Evolutionary conservation across 1,284 basidiomycete genomes (phyloP).

Genomic region (Rhodotorula sp.): DNA sequence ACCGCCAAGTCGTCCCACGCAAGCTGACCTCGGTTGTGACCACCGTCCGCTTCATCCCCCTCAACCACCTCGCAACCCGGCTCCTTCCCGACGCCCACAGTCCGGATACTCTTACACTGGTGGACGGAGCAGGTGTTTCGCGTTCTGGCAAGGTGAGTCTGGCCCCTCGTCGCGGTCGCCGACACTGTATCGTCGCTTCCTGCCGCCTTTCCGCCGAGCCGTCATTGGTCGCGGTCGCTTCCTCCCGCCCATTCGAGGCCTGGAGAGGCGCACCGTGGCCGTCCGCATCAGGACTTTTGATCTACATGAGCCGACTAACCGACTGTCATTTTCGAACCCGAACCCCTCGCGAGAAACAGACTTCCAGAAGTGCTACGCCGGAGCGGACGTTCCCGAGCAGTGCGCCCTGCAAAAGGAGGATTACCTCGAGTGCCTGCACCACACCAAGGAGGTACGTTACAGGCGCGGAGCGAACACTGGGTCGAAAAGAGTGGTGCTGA

Average conservation of each 20-base stretch:
- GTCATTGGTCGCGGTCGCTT: neutral
- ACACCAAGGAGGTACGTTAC: constrained; percentile 74
- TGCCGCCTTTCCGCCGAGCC: too few species aligned
- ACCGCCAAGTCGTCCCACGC: too few species aligned
- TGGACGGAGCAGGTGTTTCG: constrained; percentile 82
- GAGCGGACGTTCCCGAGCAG: constrained; percentile 70
- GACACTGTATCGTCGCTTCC: neutral
- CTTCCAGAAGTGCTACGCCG: constrained; percentile 76
- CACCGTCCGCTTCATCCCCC: too few species aligned
- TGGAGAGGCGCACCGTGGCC: neutral
- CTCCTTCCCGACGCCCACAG: constrained; percentile 42
- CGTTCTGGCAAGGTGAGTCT: constrained; percentile 74
- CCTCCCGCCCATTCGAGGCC: neutral
- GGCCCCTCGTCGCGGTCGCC: too few species aligned
- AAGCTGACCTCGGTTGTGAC: too few species aligned
- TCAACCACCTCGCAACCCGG: neutral
- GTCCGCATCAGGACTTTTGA: too few species aligned
- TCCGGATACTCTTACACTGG: constrained; percentile 67
- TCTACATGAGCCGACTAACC: too few species aligned
- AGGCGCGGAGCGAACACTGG: neutral
- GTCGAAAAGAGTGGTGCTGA: neutral
- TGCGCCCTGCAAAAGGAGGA: constrained; percentile 76
- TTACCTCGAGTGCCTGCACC: constrained; percentile 90
- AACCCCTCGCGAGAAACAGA: constrained; percentile 37
- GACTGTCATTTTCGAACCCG: too few species aligned